These are phyloP conservation scores for Talaromyces funiculosus DNA, from an alignment of 2,329 filamentous ascomycete genomes.

Conservation along the genomic window DNA sequence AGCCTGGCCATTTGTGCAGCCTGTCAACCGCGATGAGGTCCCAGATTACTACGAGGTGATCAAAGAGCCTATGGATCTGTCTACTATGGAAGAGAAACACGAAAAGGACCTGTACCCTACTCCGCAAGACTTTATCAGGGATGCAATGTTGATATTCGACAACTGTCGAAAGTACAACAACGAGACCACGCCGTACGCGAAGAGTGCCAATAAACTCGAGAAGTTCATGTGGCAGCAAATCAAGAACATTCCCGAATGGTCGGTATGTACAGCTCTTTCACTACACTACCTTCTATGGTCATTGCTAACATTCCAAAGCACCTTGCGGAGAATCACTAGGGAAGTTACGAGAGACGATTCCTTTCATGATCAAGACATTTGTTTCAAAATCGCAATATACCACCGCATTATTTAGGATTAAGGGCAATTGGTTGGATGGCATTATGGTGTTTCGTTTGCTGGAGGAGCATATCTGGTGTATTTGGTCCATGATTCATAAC, in stretches of 20 bases:
- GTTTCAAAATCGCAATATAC: conserved; percentile 6
- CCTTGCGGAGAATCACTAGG: conserved; percentile 26
- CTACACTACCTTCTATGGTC: not conserved
- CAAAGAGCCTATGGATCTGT: conserved; percentile 93
- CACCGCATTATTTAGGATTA: not conserved
- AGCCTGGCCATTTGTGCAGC: conserved; percentile 90
- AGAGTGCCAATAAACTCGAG: conserved; percentile 86
- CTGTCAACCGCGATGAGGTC: conserved; percentile 92
- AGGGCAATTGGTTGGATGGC: not conserved
- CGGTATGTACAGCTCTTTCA: conserved; percentile 39
- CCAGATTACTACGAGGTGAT: conserved; percentile 99
- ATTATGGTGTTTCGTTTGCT: not conserved
- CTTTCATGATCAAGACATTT: conserved; percentile 1
- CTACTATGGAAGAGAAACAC: conserved; percentile 91
- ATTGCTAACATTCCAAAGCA: conserved; percentile 27
- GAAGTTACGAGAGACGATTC: not conserved
- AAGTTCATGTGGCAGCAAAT: conserved; percentile 96
- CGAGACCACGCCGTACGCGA: conserved; percentile 89
- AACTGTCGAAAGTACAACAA: conserved; percentile 97
- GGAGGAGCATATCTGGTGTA: not conserved
- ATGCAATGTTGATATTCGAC: conserved; percentile 83
- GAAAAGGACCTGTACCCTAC: conserved; percentile 87
- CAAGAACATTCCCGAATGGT: conserved; percentile 89
- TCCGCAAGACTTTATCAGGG: conserved; percentile 86
- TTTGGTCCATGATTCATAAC: not conserved